phyloP scores from a whole-genome alignment of 1,139 yeast genomes.

The Schizosaccharomyces versatilis region DNA sequence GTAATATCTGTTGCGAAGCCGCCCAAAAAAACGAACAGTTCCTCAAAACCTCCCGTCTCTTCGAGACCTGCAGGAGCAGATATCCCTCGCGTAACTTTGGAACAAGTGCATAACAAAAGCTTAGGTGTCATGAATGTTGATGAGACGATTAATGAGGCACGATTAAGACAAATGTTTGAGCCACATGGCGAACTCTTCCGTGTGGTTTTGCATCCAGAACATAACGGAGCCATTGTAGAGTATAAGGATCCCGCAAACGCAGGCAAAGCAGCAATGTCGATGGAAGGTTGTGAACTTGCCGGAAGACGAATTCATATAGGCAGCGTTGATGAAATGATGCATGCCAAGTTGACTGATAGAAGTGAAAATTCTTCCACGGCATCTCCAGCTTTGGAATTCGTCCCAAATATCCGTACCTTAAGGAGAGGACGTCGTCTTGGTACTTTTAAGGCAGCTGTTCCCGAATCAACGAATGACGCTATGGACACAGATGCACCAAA shows the following conservation, averaged over 20 bases:
- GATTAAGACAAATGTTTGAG: constrained; percentile 18
- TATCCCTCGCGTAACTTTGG: neutral
- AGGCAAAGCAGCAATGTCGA: constrained; percentile 33
- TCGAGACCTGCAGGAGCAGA: constrained; percentile 1
- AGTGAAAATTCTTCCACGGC: too few relatives aligned
- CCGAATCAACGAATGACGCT: neutral
- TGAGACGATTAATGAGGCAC: constrained; percentile 15
- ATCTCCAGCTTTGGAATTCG: too few relatives aligned
- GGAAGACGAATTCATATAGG: constrained; percentile 23
- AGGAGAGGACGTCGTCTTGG: too few relatives aligned
- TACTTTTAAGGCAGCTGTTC: too few relatives aligned
- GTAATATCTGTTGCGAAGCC: constrained; percentile 4
- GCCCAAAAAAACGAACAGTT: neutral
- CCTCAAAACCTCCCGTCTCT: neutral
- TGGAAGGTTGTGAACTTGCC: constrained; percentile 26
- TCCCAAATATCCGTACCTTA: too few relatives aligned
- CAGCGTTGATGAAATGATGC: constrained; percentile 16
- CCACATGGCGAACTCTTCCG: constrained; percentile 22
- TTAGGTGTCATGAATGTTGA: constrained; percentile 15
- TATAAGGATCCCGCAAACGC: constrained; percentile 25
- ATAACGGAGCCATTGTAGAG: constrained; percentile 33
- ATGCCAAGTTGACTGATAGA: neutral
- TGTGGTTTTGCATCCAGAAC: constrained; percentile 28
- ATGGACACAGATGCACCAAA: constrained; percentile 1
- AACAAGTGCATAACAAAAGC: constrained; percentile 12